A percentile compares a stretch with the other conserved stretches of the same genome.
Conservation (phyloP, 768 basidiomycete species). For the Xanthoconium purpureum region DNA sequence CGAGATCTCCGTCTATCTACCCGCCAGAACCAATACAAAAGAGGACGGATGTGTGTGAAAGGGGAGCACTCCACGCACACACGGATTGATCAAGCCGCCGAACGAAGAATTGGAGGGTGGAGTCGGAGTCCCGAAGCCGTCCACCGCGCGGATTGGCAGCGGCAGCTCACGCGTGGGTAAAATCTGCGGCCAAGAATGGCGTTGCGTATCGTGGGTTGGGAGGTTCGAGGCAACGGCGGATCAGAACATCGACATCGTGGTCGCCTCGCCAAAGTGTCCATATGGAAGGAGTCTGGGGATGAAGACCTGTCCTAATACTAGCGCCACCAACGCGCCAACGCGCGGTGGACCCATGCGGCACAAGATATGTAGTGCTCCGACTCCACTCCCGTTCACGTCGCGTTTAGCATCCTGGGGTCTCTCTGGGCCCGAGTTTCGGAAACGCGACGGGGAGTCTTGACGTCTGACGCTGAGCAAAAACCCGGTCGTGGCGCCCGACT, state of each 20-base stretch:
- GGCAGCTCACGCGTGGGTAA: too few relatives aligned
- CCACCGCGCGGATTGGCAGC: not conserved
- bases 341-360: not conserved
- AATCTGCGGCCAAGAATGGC: not conserved
- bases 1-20: too few relatives aligned
- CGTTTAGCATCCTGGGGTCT: too few relatives aligned
- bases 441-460: too few relatives aligned
- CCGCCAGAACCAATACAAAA: not conserved
- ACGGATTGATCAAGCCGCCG: not conserved
- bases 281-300: too few relatives aligned
- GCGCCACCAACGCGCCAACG: not conserved
- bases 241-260: not conserved
- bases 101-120: constrained; percentile 1
- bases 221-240: not conserved
- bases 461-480: not conserved
- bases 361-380: too few relatives aligned
- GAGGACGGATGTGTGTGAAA: not conserved
- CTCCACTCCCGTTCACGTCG: not conserved
- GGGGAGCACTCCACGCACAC: not conserved
- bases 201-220: not conserved
- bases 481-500: too few relatives aligned
- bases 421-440: not conserved
- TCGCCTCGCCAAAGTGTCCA: not conserved
- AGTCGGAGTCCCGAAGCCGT: not conserved
- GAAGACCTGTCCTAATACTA: too few relatives aligned